These are phyloP conservation scores for Filobasidium wieringae DNA, from an alignment of 768 basidiomycete genomes.

Conservation along the genomic window DNA sequence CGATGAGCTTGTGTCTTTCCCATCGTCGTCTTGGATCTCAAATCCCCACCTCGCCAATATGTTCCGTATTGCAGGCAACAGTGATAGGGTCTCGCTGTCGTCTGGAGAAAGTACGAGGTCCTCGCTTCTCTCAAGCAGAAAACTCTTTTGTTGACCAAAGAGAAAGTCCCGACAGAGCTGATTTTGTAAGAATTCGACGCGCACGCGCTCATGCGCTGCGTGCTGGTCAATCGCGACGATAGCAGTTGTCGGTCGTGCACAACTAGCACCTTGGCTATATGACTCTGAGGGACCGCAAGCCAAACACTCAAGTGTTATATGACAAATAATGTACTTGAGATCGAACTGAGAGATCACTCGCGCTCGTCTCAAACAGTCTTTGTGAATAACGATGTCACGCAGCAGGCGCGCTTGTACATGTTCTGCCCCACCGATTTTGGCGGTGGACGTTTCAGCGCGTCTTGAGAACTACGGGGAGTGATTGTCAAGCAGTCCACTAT, in stretches of 20 bases:
- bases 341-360: constrained; percentile 74
- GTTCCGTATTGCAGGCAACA: no score
- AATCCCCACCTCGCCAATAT: no score
- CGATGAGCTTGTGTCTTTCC: no score
- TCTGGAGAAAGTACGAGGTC: no score
- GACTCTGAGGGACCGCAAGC: constrained; percentile 12
- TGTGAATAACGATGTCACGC: no score
- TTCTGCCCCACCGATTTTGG: no score
- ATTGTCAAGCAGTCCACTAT: no score
- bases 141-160: constrained; percentile 26
- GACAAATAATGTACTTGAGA: constrained; percentile 74
- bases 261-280: not conserved
- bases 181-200: constrained; percentile 54
- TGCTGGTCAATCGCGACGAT: constrained; percentile 90
- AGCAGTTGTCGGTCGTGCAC: constrained; percentile 20
- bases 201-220: constrained; percentile 90
- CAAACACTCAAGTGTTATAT: not conserved
- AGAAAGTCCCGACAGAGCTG: not conserved
- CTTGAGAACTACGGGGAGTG: no score
- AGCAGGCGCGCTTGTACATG: no score
- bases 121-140: constrained; percentile 60
- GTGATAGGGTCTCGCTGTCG: no score
- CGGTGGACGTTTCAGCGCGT: no score
- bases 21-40: no score
- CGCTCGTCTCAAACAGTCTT: constrained; percentile 50